These are phyloP conservation scores for Hortiboletus campestris DNA, from an alignment of 768 basidiomycete species.

Conservation along the genomic window DNA sequence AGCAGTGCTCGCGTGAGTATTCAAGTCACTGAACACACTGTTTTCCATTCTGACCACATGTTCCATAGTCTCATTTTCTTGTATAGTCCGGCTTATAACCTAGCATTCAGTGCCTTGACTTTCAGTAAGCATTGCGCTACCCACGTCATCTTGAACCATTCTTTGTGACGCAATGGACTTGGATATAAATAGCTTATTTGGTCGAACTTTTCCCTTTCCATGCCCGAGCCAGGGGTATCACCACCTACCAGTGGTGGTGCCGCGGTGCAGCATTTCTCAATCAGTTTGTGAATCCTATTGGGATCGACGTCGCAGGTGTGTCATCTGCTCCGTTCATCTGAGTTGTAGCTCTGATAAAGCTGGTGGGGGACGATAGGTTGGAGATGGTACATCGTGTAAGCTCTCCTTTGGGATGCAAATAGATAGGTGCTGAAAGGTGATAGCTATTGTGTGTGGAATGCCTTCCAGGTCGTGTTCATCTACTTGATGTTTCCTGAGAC, in stretches of 20 bases:
- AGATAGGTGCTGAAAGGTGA: slow-evolving; percentile 7
- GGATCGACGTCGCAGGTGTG: slow-evolving; percentile 10
- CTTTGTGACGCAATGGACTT: neutral
- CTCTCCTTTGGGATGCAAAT: too few relatives aligned
- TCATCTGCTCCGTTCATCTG: neutral
- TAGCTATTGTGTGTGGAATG: neutral
- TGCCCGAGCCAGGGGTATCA: slow-evolving; percentile 57
- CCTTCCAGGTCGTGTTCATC: too few relatives aligned
- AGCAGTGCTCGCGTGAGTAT: slow-evolving; percentile 10
- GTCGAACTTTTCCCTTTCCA: slow-evolving; percentile 71
- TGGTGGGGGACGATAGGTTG: neutral
- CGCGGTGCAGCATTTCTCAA: slow-evolving; percentile 32
- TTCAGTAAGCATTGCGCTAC: neutral
- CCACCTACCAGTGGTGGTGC: slow-evolving; percentile 59
- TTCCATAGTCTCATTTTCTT: slow-evolving; percentile 11
- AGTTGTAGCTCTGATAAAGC: neutral
- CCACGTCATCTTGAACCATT: neutral
- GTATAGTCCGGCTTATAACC: neutral
- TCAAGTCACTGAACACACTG: neutral
- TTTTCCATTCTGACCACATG: neutral
- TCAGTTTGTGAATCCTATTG: slow-evolving; percentile 20
- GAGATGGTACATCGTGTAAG: too few relatives aligned
- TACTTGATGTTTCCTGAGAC: too few relatives aligned
- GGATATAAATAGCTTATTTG: slow-evolving; percentile 47
- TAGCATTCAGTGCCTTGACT: slow-evolving; percentile 4